phyloP scores from a whole-genome alignment of 768 basidiomycete species.

The Antrodiella citrinella region DNA sequence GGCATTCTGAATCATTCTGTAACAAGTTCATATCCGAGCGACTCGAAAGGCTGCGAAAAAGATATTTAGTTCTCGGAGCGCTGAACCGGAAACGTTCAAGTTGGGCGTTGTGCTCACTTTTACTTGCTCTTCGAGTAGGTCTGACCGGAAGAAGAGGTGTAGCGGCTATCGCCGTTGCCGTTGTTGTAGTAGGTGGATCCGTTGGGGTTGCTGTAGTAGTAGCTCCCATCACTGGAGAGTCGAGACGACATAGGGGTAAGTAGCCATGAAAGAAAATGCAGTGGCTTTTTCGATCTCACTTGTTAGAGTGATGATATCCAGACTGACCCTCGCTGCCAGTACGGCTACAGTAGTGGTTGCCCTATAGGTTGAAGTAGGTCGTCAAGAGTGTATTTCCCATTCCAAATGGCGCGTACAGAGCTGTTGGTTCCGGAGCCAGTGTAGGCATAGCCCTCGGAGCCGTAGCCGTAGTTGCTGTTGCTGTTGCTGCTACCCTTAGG shows the following conservation, averaged over 20 bases:
- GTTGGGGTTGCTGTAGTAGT: constrained; percentile 56
- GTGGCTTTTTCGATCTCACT: too few relatives aligned
- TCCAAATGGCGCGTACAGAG: constrained; percentile 35
- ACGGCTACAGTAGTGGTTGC: constrained; percentile 55
- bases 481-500: constrained; percentile 7
- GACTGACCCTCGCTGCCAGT: constrained; percentile 32
- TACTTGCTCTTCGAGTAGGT: constrained; percentile 12
- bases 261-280: neutral
- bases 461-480: constrained; percentile 11
- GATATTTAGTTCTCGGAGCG: too few relatives aligned
- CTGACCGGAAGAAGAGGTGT: constrained; percentile 33
- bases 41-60: too few relatives aligned
- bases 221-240: constrained; percentile 39
- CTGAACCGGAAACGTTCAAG: too few relatives aligned
- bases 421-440: constrained; percentile 35
- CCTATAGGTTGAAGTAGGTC: constrained; percentile 33
- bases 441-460: constrained; percentile 10
- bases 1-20: too few relatives aligned
- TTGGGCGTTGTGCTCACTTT: too few relatives aligned
- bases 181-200: constrained; percentile 54
- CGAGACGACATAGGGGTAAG: neutral
- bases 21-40: too few relatives aligned
- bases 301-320: constrained; percentile 59
- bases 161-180: constrained; percentile 37
- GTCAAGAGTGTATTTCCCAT: too few relatives aligned